Conservation (phyloP, 2,329 filamentous ascomycete genomes). For the Raffaelea arxii region DNA sequence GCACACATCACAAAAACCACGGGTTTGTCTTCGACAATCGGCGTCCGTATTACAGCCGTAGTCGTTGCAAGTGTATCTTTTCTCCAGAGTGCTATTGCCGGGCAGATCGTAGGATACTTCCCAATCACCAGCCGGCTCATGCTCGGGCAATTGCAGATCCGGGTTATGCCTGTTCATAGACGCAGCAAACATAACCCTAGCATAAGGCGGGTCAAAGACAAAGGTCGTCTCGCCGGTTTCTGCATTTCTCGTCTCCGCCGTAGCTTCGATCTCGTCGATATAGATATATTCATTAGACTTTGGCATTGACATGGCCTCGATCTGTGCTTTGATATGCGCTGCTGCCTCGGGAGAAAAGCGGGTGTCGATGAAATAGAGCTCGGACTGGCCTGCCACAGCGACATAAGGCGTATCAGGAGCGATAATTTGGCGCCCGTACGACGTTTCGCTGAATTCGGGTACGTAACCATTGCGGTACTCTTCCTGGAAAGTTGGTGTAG, state of each 20-base stretch:
- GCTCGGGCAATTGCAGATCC: not conserved
- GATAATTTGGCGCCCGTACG: conserved; percentile 1
- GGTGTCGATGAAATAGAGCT: conserved; percentile 4
- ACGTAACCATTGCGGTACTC: conserved; percentile 2
- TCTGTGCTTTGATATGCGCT: conserved; percentile 2
- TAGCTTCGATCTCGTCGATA: too few relatives aligned
- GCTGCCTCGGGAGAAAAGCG: not conserved
- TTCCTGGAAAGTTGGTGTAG: conserved; percentile 3
- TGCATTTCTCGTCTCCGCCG: too few relatives aligned
- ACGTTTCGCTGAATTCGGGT: not conserved
- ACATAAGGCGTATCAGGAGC: conserved; percentile 2
- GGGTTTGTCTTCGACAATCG: not conserved
- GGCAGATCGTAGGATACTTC: not conserved
- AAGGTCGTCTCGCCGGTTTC: not conserved
- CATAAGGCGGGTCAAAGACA: conserved; percentile 1
- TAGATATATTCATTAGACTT: too few relatives aligned
- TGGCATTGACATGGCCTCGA: too few relatives aligned
- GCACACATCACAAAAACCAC: not conserved
- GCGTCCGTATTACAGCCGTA: not conserved
- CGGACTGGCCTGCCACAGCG: not conserved
- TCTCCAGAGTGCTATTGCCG: too few relatives aligned
- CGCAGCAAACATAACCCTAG: not conserved
- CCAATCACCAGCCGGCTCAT: conserved; percentile 1
- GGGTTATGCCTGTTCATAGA: not conserved
- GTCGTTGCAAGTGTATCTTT: too few relatives aligned